Base-by-base conservation (phyloP, 2,329 filamentous ascomycete genomes). In the Dendrostoma leiphaemia region DNA sequence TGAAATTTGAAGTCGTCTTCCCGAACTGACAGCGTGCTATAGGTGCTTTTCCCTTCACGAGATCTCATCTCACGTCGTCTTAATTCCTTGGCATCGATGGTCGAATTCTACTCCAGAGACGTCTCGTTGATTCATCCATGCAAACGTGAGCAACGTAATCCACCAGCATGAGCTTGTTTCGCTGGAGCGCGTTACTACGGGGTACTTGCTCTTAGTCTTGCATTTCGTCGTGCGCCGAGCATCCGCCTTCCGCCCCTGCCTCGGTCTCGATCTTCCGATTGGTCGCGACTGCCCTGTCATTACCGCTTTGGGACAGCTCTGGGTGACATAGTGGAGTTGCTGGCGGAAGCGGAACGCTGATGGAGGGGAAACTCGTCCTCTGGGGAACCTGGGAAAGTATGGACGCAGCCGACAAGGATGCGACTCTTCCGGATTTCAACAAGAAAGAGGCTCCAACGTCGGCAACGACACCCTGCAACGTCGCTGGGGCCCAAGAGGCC, bases 321-420 rank as follows among this genome's bases (percentile, higher is more conserved):
- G 17, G 29, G 15, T 40, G 26, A 37, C 37, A 53, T 35, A 38
- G 26, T 45, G 45, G 48, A 34, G 34, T 23, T 6, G n/a, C 12
- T n/a, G 26, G 19, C 54, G 54, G 54, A 56, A 53, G 45, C 54
- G 54, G 54, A 56, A 56, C 49, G 21, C 3, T 31, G 45, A 24
- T 17, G 10, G 17, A 23, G 21, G 44, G 24, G 26, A 21, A 37
- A n/a, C n/a, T n/a, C n/a, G n/a, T n/a, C n/a, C n/a, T n/a, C n/a
- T n/a, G n/a, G n/a, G n/a, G n/a, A n/a, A n/a, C n/a, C n/a, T n/a
- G 4, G 23, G 13, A 28, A 28, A 41, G 26, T 17, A 29, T 32
- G 31, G 31, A 32, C 3, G 21, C 10, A 9, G 15, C 38, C 15
- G 19, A 40, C 37, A 31, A 6, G 40, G 6, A 4, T 13, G 4